A percentile compares a stretch with the other conserved stretches of the same genome.
Evolutionary conservation across 148 eudicot genomes (phyloP).

Genomic region (Diospyros kaki): DNA sequence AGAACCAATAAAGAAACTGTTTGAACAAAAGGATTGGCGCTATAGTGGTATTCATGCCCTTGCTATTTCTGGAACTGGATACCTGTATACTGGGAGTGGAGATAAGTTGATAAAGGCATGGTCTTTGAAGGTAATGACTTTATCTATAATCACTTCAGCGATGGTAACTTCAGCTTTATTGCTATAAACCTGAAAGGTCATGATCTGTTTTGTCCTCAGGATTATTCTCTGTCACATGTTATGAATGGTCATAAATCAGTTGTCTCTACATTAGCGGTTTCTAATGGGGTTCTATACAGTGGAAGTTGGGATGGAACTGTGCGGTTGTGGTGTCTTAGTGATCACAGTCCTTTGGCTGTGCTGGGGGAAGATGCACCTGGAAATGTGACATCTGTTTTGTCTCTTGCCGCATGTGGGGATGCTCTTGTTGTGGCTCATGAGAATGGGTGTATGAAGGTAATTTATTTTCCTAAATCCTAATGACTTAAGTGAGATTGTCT

Average conservation of each 20-base stretch:
- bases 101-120: constrained; percentile 87
- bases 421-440: constrained; percentile 61
- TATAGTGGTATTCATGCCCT: constrained; percentile 90
- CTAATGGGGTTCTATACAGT: constrained; percentile 70
- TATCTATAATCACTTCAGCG: neutral
- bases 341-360: constrained; percentile 74
- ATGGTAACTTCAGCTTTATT: neutral
- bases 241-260: constrained; percentile 92
- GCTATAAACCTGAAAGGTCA: neutral
- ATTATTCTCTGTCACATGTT: constrained; percentile 49
- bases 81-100: constrained; percentile 84
- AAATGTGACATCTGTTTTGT: constrained; percentile 50
- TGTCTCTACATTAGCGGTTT: constrained; percentile 62
- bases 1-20: constrained; percentile 59
- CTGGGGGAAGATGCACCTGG: constrained; percentile 62
- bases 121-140: constrained; percentile 54
- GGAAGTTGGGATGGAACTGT: constrained; percentile 97
- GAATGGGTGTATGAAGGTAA: constrained; percentile 70
- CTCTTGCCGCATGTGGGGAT: constrained; percentile 53
- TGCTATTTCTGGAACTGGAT: constrained; percentile 63
- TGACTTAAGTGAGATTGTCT: neutral
- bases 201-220: constrained; percentile 33
- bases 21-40: constrained; percentile 88
- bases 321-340: constrained; percentile 78
- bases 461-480: neutral